Evolutionary conservation across 2,329 filamentous ascomycete genomes (phyloP).

Genomic region (Fusarium kyushuense): DNA sequence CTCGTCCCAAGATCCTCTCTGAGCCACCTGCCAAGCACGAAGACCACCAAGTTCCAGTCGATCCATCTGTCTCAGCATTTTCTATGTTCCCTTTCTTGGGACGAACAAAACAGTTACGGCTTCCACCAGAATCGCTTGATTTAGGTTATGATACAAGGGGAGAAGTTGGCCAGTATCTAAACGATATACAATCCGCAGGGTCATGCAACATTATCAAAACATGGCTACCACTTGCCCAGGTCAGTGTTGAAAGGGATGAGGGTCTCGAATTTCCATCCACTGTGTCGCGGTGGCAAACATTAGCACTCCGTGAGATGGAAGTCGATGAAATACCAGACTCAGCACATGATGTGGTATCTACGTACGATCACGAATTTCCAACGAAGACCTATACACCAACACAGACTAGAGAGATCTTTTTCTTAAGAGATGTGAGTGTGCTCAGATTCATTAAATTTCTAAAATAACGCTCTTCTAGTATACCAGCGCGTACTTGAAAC

Average conservation of each 20-base stretch:
- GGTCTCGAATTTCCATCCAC: slow-evolving; percentile 45
- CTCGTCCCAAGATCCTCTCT: slow-evolving; percentile 22
- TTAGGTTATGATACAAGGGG: slow-evolving; percentile 36
- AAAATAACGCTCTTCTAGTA: slow-evolving; percentile 14
- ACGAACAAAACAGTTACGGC: slow-evolving; percentile 20
- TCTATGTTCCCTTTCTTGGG: slow-evolving; percentile 4
- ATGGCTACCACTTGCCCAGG: slow-evolving; percentile 50
- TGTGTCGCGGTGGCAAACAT: slow-evolving; percentile 36
- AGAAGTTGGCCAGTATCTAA: slow-evolving; percentile 43
- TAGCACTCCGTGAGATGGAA: slow-evolving; percentile 48
- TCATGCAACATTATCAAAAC: slow-evolving; percentile 39
- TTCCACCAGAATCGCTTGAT: slow-evolving; percentile 45
- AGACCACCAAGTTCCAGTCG: neutral
- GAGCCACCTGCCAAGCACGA: slow-evolving; percentile 9
- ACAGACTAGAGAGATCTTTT: slow-evolving; percentile 17
- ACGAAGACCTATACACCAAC: neutral
- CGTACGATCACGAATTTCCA: neutral
- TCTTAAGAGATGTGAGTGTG: slow-evolving; percentile 13
- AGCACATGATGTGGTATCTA: neutral
- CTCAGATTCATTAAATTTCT: neutral
- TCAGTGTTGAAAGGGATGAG: slow-evolving; percentile 45
- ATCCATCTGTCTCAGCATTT: neutral
- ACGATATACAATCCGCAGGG: slow-evolving; percentile 31
- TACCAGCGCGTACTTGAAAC: slow-evolving; percentile 13
- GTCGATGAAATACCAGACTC: slow-evolving; percentile 32